Base-by-base conservation (phyloP, 306 rosid genomes). In the Pterocarpus macrocarpus region DNA sequence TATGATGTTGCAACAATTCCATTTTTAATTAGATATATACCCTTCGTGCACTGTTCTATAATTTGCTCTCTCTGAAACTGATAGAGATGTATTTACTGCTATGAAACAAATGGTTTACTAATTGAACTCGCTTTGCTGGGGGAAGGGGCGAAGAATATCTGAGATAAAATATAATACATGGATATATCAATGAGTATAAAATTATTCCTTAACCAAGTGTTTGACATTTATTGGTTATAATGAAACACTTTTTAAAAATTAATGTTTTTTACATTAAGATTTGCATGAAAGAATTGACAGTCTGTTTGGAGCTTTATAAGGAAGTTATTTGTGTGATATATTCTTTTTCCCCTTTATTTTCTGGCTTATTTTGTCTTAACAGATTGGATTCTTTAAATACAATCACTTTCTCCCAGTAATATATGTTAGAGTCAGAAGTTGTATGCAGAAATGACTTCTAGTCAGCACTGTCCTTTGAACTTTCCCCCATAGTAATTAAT, bases 401-500 rank as follows among this genome's bases (percentile, higher is more conserved):
- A 52, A 72, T 72, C 49, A 62, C 38, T 72, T 8, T 64, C 41
- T 53, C 32, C 62, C 65, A 28, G 57, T 15, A 53, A 32, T 69
- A 13, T 32, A 45, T 41, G 41, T 53, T 8, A 59, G 53, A 56
- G 69, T 53, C 58, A 34, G 68, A 68, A 73, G 77, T 70, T 82
- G 15, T 64, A 32, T 50, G 62, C 82, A 44, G 16, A 43, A 41
- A n/a, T 80, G 71, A 65, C 56, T 81, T 79, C 71, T 32, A 65
- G 73, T 50, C 67, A 32, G 52, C 68, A 12, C 59, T n/a, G 43
- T 66, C 22, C 32, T 44, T 56, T 49, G 45, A 65, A 32, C 63
- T 35, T 84, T 69, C 67, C 55, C 76, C 62, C 77, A 7, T 33
- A 72, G 45, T 83, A 78, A 47, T 78, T 35, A 77, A 17, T 32